Percentiles rank a stretch among this genome's conserved stretches.
Conservation (phyloP, 179 eudicot genomes). For the Sideroxylon spinosum region DNA sequence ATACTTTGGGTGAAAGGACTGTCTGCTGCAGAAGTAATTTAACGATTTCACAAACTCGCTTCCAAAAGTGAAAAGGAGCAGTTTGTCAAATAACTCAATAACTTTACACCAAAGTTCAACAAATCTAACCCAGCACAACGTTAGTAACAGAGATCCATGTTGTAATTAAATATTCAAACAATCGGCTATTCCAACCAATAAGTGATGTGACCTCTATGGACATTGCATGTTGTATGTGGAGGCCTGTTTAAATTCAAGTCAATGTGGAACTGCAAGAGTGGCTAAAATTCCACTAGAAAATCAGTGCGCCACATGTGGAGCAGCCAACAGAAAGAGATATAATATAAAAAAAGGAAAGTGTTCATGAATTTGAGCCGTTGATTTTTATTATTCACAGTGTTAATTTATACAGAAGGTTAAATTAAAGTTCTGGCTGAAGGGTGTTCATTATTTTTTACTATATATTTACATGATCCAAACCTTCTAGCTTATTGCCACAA, state of each 20-base stretch:
- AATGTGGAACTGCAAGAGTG: neutral
- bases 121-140: neutral
- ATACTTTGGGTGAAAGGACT: neutral
- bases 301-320: neutral
- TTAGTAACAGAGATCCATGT: neutral
- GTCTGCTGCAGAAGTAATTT: neutral
- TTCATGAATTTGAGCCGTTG: constrained; percentile 1
- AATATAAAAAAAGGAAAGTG: neutral
- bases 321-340: neutral
- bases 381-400: neutral
- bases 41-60: neutral
- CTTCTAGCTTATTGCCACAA: neutral
- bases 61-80: neutral
- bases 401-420: neutral
- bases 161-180: neutral
- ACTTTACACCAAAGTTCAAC: neutral
- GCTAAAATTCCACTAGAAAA: neutral
- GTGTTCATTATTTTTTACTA: neutral
- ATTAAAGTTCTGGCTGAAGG: neutral
- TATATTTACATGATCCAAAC: neutral
- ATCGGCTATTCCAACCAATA: neutral
- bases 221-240: neutral
- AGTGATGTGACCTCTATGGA: neutral
- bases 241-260: neutral
- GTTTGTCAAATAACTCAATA: neutral